Conservation (phyloP, 169 alveolate genomes). For the Eimeria acervulina region DNA sequence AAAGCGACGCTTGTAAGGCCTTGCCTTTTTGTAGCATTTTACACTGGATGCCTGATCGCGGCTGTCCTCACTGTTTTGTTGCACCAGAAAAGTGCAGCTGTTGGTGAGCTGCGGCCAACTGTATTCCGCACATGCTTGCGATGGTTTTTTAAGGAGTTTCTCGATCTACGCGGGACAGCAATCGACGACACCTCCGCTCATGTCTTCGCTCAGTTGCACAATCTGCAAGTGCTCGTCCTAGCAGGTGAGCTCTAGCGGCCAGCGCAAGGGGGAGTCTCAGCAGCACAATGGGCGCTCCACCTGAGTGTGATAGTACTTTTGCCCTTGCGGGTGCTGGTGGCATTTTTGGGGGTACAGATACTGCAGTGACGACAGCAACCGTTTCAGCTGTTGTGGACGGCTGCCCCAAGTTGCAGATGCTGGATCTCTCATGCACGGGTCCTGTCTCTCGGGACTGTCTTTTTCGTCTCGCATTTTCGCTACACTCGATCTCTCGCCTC, state of each 20-base stretch:
- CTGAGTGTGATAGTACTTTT: not conserved
- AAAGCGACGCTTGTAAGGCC: slow-evolving; percentile 44
- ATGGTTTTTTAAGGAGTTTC: slow-evolving; percentile 64
- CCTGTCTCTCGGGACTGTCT: slow-evolving; percentile 72
- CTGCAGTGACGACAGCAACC: slow-evolving; percentile 76
- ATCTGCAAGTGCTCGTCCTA: slow-evolving; percentile 79
- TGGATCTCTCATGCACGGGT: slow-evolving; percentile 75
- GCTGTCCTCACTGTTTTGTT: not conserved
- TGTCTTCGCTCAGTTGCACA: slow-evolving; percentile 55
- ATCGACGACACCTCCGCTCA: slow-evolving; percentile 71
- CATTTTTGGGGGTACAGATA: slow-evolving; percentile 43
- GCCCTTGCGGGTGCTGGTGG: slow-evolving; percentile 7
- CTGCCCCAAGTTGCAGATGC: slow-evolving; percentile 80
- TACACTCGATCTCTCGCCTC: slow-evolving; percentile 56
- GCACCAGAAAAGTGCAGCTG: not conserved
- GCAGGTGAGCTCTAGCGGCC: slow-evolving; percentile 40
- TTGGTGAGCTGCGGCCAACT: not conserved
- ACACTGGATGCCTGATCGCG: not conserved
- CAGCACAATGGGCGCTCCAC: not conserved
- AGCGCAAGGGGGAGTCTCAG: not conserved
- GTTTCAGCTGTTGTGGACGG: slow-evolving; percentile 76
- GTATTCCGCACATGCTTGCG: not conserved
- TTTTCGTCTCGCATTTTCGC: slow-evolving; percentile 70
- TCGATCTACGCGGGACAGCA: slow-evolving; percentile 80
- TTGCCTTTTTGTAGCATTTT: not conserved